A percentile compares a stretch with the other conserved stretches of the same genome.
phyloP scores from a whole-genome alignment of 495 filamentous ascomycete species.

The Ascobolus immersus region DNA sequence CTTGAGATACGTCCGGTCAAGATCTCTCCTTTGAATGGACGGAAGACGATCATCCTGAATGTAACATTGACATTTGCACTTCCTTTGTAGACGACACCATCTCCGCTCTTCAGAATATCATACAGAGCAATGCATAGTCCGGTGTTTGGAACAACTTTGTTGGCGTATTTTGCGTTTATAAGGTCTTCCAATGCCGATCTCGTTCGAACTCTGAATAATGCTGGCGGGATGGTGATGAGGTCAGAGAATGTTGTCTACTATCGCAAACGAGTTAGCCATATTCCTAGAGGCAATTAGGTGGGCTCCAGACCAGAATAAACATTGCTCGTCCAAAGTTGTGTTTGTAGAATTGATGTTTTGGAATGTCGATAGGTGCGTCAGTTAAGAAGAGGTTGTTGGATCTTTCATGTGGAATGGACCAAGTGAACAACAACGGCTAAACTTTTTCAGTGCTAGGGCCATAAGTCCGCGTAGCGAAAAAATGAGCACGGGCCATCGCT shows the following conservation, averaged over 20 bases:
- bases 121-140: conserved; percentile 82
- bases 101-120: conserved; percentile 61
- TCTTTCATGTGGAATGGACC: no score
- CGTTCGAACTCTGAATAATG: conserved; percentile 60
- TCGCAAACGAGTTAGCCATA: conserved; percentile 29
- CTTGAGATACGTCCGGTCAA: conserved; percentile 53
- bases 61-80: conserved; percentile 82
- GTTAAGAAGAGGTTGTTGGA: no score
- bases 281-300: no score
- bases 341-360: no score
- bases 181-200: conserved; percentile 65
- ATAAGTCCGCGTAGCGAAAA: no score
- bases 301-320: no score
- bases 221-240: conserved; percentile 67
- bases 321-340: no score
- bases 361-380: no score
- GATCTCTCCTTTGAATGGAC: conserved; percentile 81
- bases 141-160: conserved; percentile 52
- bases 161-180: conserved; percentile 86
- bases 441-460: no score
- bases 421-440: no score
- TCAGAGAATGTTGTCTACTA: conserved; percentile 38
- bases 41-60: conserved; percentile 78
- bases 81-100: conserved; percentile 72
- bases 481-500: no score